Evolutionary conservation across 108 stramenopile genomes (phyloP).

Genomic region (Cyclostephanos invisitatus): DNA sequence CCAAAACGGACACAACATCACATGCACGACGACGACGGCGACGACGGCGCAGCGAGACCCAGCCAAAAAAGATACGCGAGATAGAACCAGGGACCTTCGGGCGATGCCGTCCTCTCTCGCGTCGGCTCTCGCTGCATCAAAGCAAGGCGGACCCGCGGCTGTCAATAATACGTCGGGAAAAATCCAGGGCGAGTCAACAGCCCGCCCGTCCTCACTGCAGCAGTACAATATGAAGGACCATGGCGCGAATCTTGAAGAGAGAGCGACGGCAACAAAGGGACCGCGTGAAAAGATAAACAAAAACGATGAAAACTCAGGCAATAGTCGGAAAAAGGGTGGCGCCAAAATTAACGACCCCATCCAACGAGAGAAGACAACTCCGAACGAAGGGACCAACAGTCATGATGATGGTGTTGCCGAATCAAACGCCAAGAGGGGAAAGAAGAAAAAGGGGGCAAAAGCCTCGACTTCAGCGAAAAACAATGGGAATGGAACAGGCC

Average conservation of each 20-base stretch:
- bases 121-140: slow-evolving; percentile 16
- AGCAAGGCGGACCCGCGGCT: slow-evolving; percentile 1
- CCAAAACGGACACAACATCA: no score
- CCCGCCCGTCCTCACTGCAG: slow-evolving; percentile 18
- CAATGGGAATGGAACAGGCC: no score
- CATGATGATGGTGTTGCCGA: neutral
- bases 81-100: no score
- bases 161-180: neutral
- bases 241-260: neutral
- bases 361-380: neutral
- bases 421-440: no score
- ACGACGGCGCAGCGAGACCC: no score
- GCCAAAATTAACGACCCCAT: neutral
- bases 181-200: neutral
- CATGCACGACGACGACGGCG: no score
- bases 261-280: neutral
- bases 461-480: no score
- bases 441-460: no score
- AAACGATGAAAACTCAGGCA: neutral
- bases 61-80: no score
- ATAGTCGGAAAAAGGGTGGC: neutral
- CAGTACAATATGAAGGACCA: neutral
- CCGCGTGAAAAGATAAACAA: neutral
- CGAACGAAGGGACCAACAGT: neutral
- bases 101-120: slow-evolving; percentile 9